Evolutionary conservation across 768 basidiomycete genomes (phyloP).

Genomic region (Rhodotorula sphaerocarpa): DNA sequence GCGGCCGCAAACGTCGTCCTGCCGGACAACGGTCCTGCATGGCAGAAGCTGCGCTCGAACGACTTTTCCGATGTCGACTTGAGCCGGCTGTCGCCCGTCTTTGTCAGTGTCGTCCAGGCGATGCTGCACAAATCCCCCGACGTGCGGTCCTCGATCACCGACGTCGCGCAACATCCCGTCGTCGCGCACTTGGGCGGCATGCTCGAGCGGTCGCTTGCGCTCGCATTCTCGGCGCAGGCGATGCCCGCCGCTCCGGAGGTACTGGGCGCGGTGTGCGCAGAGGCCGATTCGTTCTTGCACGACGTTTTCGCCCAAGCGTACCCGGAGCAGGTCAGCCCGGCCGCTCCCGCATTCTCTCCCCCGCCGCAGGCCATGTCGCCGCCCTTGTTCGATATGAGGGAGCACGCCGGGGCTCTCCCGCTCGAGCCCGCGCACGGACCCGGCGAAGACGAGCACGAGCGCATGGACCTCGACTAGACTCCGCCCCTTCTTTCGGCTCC

Average conservation of each 20-base stretch:
- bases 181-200: conserved; percentile 43
- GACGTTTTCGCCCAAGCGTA: conserved; percentile 50
- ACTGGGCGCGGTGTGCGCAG: conserved; percentile 50
- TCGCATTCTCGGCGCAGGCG: background rate
- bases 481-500: too few species aligned
- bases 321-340: conserved; percentile 17
- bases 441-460: background rate
- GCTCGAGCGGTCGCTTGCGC: conserved; percentile 13
- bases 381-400: background rate
- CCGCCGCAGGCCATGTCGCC: background rate
- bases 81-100: conserved; percentile 52
- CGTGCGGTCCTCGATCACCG: conserved; percentile 53
- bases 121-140: conserved; percentile 71
- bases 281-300: conserved; percentile 57
- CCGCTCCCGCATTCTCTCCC: conserved; percentile 16
- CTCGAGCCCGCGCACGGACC: background rate
- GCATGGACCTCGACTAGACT: conserved; percentile 11
- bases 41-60: conserved; percentile 85
- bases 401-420: background rate
- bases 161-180: conserved; percentile 57
- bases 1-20: conserved; percentile 91
- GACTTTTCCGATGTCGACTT: conserved; percentile 78
- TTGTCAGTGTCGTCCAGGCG: conserved; percentile 59
- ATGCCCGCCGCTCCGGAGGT: conserved; percentile 48
- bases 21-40: conserved; percentile 88